A percentile compares a stretch with the other conserved stretches of the same genome.
These are phyloP conservation scores for Candida tallmaniae DNA, from an alignment of 805 yeast species.

Conservation along the genomic window DNA sequence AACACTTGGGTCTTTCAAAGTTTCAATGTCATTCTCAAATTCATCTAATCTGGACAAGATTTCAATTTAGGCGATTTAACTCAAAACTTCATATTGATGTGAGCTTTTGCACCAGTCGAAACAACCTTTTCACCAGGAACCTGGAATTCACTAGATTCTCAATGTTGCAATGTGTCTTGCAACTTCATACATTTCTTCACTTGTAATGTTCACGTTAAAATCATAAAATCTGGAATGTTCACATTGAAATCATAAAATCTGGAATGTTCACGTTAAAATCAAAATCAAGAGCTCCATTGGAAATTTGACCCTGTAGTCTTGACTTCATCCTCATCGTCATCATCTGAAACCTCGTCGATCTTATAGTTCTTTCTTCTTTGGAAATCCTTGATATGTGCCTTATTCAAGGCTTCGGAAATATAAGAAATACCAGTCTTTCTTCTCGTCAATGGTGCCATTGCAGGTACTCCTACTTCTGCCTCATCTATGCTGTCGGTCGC, in stretches of 20 bases:
- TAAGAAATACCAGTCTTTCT: constrained; percentile 28
- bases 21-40: constrained; percentile 53
- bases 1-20: constrained; percentile 66
- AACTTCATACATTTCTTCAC: constrained; percentile 47
- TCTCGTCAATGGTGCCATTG: constrained; percentile 1
- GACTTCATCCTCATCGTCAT: constrained; percentile 36
- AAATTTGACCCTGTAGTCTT: too few relatives aligned
- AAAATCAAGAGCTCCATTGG: too few relatives aligned
- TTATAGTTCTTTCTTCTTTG: constrained; percentile 52
- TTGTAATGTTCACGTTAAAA: too few relatives aligned
- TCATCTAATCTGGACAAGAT: constrained; percentile 58
- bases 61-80: constrained; percentile 71
- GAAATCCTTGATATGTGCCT: constrained; percentile 83
- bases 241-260: too few relatives aligned
- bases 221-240: too few relatives aligned
- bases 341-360: constrained; percentile 25
- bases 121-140: constrained; percentile 87
- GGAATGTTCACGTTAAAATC: too few relatives aligned
- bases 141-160: constrained; percentile 63
- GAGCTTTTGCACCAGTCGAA: constrained; percentile 63
- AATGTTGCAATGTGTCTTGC: constrained; percentile 67
- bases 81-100: constrained; percentile 69
- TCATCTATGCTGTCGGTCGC: constrained; percentile 11
- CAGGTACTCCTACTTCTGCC: constrained; percentile 4
- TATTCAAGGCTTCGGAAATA: constrained; percentile 54